Conservation (phyloP, 371 early-diverging fungal genomes). For the Mucor saturninus region DNA sequence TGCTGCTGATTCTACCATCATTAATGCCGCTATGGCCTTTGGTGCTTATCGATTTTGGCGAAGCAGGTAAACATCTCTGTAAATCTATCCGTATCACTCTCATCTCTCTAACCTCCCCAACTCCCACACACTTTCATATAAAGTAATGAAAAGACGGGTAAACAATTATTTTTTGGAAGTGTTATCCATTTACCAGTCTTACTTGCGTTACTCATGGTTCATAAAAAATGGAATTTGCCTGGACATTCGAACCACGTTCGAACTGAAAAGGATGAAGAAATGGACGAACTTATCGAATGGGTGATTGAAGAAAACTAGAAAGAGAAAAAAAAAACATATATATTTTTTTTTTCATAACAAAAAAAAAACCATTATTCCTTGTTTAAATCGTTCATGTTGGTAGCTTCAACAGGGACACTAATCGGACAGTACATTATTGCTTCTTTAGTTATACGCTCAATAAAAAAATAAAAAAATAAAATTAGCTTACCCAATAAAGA, state of each 20-base stretch:
- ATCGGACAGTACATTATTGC: background rate
- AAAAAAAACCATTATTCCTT: conserved; percentile 42
- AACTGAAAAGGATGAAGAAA: conserved; percentile 21
- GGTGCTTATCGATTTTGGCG: conserved; percentile 82
- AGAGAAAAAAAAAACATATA: background rate
- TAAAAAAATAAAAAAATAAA: background rate
- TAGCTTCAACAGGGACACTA: conserved; percentile 34
- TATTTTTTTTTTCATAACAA: background rate
- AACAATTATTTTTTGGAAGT: conserved; percentile 91
- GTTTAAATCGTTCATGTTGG: conserved; percentile 55
- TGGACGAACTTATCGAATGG: conserved; percentile 28
- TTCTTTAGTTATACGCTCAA: too few species aligned
- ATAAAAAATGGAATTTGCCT: conserved; percentile 59
- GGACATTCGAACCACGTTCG: background rate
- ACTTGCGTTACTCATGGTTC: conserved; percentile 85
- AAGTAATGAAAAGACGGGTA: conserved; percentile 77
- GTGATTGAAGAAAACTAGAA: conserved; percentile 25
- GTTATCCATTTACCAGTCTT: conserved; percentile 87
- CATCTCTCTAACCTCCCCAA: background rate
- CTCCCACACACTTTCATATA: background rate
- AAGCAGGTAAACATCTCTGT: conserved; percentile 37
- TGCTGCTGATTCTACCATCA: conserved; percentile 71
- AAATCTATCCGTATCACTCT: background rate
- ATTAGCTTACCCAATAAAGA: conserved; percentile 67
- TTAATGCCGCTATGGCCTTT: conserved; percentile 75